Base-by-base conservation (phyloP, 1,284 basidiomycete species). In the Trichosporon faecale region DNA sequence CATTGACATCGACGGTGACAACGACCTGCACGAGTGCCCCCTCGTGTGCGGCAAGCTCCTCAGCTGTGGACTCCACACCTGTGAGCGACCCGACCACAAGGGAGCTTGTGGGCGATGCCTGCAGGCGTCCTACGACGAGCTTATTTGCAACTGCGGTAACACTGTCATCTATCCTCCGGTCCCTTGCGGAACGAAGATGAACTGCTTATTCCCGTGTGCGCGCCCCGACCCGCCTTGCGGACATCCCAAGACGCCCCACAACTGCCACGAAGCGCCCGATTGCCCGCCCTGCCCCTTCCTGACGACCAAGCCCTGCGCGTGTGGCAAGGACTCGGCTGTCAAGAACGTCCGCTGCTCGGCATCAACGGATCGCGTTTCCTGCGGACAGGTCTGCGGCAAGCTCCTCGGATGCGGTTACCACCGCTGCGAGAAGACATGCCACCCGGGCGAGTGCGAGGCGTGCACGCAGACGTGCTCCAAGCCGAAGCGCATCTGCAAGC, bases 271-370 rank as follows among this genome's bases (percentile, higher is more conserved):
- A 74, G 80, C 84, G 2, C 79, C 83, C 0, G 79, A 85, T 0
- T 98, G 95, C 79, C 94, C 94, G 0, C 91, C 93, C 0, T 98
- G 95, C 77, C 88, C 90, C 0, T 90, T 90, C 79, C 84, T 98
- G 66, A 90, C 91, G 0, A 86, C 85, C 29, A 94, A 93, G 80
- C 77, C 81, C 1, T 98, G 95, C 78, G 92, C 91, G 0, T 98
- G 95, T 78, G 92, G 93, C 12, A 95, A 95, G 87, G 91, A 90
- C 76, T 84, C 83, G 40, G 86, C 75, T 0, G 80, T 84, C 68
- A 83, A 84, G 75, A 85, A 86, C 73, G 78, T 86, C 3, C 85
- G 88, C 49, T 97, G 94, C 81, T 92, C 92, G 3, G 88, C 91
- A 75, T 67, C 69, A 35, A 74, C 76, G 68, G 90, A 91, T 76